Conservation (phyloP, 495 filamentous ascomycete species). For the Podospora tetraspora region DNA sequence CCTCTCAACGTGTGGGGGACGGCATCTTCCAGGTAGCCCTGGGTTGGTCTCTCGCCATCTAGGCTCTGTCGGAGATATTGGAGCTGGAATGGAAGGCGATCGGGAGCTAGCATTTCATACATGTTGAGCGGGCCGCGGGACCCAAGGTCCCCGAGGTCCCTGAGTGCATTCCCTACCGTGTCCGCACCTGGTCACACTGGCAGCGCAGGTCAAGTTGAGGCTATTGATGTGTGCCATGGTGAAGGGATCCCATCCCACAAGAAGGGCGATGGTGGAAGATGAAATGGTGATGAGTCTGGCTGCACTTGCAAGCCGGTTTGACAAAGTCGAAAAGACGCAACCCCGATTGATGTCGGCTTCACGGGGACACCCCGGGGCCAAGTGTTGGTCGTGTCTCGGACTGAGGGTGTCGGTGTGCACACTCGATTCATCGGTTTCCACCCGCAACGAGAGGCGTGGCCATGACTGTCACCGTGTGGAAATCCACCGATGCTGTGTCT, state of each 20-base stretch:
- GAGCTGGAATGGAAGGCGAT: background rate
- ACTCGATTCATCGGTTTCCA: background rate
- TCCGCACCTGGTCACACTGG: background rate
- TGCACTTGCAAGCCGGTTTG: background rate
- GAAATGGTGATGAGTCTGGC: background rate
- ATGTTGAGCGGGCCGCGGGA: background rate
- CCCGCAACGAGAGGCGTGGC: background rate
- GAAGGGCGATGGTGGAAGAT: background rate
- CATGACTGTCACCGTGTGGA: background rate
- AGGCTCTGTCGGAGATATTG: background rate
- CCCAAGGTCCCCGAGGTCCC: background rate
- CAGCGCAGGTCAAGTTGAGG: background rate
- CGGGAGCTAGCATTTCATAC: background rate
- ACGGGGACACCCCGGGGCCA: background rate
- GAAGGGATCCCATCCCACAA: too few relatives aligned
- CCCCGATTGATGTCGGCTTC: background rate
- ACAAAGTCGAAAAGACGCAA: background rate
- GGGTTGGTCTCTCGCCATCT: background rate
- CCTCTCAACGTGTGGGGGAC: background rate
- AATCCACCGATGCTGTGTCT: background rate
- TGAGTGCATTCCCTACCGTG: background rate
- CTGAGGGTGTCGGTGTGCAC: background rate
- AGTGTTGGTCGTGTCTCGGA: background rate
- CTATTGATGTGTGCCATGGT: background rate
- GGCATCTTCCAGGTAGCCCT: background rate